Conservation (phyloP, 805 yeast species). For the Metschnikowia henanensis region DNA sequence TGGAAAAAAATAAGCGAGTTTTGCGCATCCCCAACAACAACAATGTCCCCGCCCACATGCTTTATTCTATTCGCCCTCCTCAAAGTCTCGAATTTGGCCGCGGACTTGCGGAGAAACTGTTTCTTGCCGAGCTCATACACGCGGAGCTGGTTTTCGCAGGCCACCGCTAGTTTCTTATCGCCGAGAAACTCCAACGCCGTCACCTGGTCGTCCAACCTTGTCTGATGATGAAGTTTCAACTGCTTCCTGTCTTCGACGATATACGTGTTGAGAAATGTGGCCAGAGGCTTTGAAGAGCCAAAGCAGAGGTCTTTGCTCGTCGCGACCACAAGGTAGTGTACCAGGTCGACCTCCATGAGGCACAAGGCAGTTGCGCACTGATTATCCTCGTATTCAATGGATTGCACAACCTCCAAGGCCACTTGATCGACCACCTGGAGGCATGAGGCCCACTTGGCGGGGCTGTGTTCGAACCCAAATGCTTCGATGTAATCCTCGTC, state of each 20-base stretch:
- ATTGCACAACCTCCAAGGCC: constrained; percentile 35
- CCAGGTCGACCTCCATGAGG: constrained; percentile 23
- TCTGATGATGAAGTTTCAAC: constrained; percentile 57
- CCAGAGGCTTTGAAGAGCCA: constrained; percentile 27
- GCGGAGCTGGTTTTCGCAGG: constrained; percentile 48
- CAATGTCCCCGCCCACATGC: constrained; percentile 51
- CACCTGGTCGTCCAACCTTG: constrained; percentile 50
- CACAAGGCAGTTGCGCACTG: constrained; percentile 46
- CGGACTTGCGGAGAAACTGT: constrained; percentile 71
- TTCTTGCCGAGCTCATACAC: constrained; percentile 75
- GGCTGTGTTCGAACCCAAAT: constrained; percentile 39
- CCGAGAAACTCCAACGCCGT: constrained; percentile 51
- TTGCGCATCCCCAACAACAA: constrained; percentile 71
- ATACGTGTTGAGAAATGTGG: constrained; percentile 38
- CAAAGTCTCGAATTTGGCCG: constrained; percentile 43
- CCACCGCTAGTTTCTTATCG: constrained; percentile 60
- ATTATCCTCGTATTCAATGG: constrained; percentile 43
- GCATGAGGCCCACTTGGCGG: constrained; percentile 50
- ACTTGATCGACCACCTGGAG: constrained; percentile 47
- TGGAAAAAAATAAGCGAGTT: constrained; percentile 61
- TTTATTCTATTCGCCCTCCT: constrained; percentile 52
- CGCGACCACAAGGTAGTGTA: constrained; percentile 47
- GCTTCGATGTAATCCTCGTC: constrained; percentile 42
- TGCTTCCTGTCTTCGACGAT: constrained; percentile 29
- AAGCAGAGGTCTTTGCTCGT: constrained; percentile 29